Evolutionary conservation across 768 basidiomycete genomes (phyloP).

Genomic region (Piloderma croceum): DNA sequence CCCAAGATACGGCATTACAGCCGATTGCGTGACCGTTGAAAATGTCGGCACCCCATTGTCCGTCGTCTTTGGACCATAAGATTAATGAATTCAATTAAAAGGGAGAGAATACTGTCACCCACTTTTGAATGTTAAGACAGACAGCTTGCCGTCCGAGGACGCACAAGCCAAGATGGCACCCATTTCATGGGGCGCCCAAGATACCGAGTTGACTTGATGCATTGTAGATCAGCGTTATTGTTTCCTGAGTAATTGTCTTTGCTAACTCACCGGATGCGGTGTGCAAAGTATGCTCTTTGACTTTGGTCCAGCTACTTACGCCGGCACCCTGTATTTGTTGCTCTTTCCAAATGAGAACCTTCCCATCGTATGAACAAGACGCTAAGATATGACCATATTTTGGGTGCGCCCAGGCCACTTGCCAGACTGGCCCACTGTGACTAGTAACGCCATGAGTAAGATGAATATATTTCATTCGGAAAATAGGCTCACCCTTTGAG

Average conservation of each 20-base stretch:
- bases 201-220: conserved; percentile 83
- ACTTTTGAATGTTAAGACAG: conserved; percentile 97
- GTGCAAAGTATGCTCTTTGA: conserved; percentile 93
- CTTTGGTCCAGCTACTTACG: conserved; percentile 77
- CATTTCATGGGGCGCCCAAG: conserved; percentile 98
- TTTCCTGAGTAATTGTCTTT: background rate
- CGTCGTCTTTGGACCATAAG: conserved; percentile 62
- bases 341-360: conserved; percentile 98
- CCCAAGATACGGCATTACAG: conserved; percentile 97
- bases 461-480: background rate
- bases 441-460: conserved; percentile 34
- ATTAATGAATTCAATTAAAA: background rate
- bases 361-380: conserved; percentile 97
- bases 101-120: conserved; percentile 19
- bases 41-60: conserved; percentile 91
- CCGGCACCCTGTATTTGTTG: conserved; percentile 53
- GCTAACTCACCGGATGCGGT: conserved; percentile 81
- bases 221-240: background rate
- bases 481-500: conserved; percentile 62
- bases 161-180: conserved; percentile 97
- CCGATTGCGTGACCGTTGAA: conserved; percentile 96
- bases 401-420: conserved; percentile 97
- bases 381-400: conserved; percentile 96
- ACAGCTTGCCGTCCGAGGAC: conserved; percentile 94
- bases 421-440: conserved; percentile 97